These are phyloP conservation scores for Cubamyces sp. DNA, from an alignment of 768 basidiomycete species.

Conservation along the genomic window DNA sequence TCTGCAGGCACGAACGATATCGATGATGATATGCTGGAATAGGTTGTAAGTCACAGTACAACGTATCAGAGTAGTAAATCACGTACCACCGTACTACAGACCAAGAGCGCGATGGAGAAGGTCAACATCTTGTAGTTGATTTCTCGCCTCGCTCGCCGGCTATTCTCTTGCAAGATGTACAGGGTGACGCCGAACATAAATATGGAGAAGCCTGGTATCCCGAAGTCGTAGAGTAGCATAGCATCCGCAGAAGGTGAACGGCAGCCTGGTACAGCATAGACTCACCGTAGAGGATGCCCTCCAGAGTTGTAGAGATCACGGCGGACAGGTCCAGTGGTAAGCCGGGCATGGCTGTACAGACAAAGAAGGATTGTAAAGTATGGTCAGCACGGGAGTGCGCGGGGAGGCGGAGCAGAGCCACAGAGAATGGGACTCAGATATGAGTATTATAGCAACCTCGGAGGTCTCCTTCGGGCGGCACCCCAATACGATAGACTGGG, in stretches of 20 bases:
- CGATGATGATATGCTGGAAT: not conserved
- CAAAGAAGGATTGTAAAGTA: not conserved
- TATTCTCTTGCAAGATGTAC: conserved; percentile 26
- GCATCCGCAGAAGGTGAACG: too few relatives aligned
- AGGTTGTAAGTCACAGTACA: too few relatives aligned
- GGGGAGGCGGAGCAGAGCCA: not conserved
- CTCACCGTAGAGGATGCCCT: conserved; percentile 34
- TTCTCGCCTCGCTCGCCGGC: not conserved
- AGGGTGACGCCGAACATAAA: conserved; percentile 41
- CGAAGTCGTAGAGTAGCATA: too few relatives aligned
- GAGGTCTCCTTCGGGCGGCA: not conserved
- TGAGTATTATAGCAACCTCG: not conserved
- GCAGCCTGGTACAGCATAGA: too few relatives aligned
- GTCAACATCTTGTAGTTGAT: conserved; percentile 16
- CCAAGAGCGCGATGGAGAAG: conserved; percentile 32
- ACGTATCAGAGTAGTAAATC: not conserved
- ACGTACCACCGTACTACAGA: conserved; percentile 38
- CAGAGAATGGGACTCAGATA: not conserved
- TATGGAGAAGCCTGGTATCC: conserved; percentile 38
- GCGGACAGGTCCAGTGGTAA: conserved; percentile 28
- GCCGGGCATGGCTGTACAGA: conserved; percentile 7
- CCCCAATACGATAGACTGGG: too few relatives aligned
- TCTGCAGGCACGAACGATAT: not conserved
- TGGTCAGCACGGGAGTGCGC: not conserved
- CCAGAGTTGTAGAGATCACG: conserved; percentile 32